Conservation (phyloP, 2,329 filamentous ascomycete species). For the Pseudofabraea citricarpa region DNA sequence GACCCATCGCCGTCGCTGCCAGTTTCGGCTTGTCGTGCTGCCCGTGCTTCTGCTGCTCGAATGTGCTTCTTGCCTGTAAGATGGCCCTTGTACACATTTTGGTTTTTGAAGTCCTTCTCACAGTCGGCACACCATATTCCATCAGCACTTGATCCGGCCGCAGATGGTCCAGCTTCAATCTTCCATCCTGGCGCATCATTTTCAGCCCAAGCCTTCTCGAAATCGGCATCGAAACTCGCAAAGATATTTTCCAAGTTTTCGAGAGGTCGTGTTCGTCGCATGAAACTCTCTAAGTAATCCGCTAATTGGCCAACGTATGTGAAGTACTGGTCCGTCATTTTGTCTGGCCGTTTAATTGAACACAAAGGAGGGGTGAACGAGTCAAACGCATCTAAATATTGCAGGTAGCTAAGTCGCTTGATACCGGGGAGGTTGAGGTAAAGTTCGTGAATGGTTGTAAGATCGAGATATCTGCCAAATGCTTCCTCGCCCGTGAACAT, state of each 20-base stretch:
- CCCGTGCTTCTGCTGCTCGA: constrained; percentile 68
- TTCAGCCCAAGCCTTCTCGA: constrained; percentile 75
- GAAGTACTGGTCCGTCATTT: constrained; percentile 90
- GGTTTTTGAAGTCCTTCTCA: constrained; percentile 91
- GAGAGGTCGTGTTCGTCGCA: constrained; percentile 77
- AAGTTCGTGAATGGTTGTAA: constrained; percentile 77
- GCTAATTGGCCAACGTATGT: constrained; percentile 78
- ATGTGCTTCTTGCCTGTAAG: constrained; percentile 89
- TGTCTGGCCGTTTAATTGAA: constrained; percentile 73
- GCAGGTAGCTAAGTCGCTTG: constrained; percentile 81
- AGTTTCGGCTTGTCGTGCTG: constrained; percentile 39
- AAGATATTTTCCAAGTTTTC: constrained; percentile 82
- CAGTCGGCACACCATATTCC: constrained; percentile 88
- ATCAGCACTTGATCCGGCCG: constrained; percentile 38
- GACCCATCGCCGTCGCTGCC: constrained; percentile 19
- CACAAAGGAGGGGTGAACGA: constrained; percentile 71
- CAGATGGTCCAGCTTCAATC: constrained; percentile 36
- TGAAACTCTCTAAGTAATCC: constrained; percentile 81
- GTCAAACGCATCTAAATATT: constrained; percentile 91
- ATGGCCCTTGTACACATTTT: constrained; percentile 90
- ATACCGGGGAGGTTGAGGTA: constrained; percentile 86
- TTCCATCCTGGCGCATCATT: constrained; percentile 79
- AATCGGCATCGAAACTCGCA: constrained; percentile 72
- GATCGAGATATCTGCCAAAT: constrained; percentile 87
- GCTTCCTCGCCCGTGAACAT: constrained; percentile 96